phyloP scores from a whole-genome alignment of 345 rosid species.

The Eucalyptus coolabah region DNA sequence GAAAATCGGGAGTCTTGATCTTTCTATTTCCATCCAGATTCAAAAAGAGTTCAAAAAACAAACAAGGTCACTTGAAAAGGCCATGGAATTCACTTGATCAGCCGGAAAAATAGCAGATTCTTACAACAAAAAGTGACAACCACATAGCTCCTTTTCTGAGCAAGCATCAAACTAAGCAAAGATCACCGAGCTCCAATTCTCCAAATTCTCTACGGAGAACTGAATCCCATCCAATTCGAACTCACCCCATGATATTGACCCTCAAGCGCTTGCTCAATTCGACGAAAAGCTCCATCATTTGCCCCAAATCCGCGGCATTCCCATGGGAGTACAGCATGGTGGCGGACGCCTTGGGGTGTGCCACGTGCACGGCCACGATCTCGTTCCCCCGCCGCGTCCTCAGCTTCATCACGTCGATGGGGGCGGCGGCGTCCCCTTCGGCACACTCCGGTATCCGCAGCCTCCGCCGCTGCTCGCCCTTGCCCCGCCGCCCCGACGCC shows the following conservation, averaged over 20 bases:
- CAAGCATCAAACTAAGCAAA: background rate
- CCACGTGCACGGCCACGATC: constrained; percentile 67
- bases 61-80: background rate
- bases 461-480: background rate
- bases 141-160: background rate
- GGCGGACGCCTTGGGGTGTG: constrained; percentile 59
- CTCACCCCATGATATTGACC: constrained; percentile 88
- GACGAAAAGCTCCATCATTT: constrained; percentile 87
- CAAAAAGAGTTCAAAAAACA: background rate
- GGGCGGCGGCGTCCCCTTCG: constrained; percentile 9
- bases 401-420: constrained; percentile 63
- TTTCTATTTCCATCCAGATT: background rate
- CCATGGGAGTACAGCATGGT: constrained; percentile 93
- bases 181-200: background rate
- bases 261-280: constrained; percentile 80
- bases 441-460: background rate
- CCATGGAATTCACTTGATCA: background rate
- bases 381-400: constrained; percentile 71
- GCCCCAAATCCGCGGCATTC: constrained; percentile 96
- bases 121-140: background rate
- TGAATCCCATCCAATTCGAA: background rate
- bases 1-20: background rate
- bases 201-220: background rate
- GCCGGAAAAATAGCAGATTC: background rate
- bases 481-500: background rate